Conservation (phyloP, 805 yeast species). For the Lachancea sp. region DNA sequence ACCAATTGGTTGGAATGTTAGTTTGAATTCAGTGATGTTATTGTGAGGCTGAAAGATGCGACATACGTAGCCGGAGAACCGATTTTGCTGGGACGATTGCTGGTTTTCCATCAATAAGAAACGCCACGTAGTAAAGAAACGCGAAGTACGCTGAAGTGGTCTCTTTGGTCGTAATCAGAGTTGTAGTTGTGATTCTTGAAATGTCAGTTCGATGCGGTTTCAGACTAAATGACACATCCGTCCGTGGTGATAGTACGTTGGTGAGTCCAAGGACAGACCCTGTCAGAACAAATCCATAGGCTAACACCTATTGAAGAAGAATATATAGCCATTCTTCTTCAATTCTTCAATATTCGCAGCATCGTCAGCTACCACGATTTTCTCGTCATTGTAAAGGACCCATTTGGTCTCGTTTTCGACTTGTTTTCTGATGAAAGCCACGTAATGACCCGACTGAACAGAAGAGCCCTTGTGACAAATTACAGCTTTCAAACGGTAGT, state of each 20-base stretch:
- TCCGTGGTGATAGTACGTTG: not conserved
- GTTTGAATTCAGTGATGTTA: not conserved
- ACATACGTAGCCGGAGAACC: conserved; percentile 8
- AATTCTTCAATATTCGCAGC: conserved; percentile 38
- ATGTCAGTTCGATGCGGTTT: not conserved
- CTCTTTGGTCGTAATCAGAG: not conserved
- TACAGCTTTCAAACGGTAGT: conserved; percentile 48
- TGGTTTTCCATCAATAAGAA: conserved; percentile 1
- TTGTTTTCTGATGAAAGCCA: conserved; percentile 54
- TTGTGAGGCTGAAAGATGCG: not conserved
- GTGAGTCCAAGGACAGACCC: not conserved
- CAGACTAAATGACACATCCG: conserved; percentile 2
- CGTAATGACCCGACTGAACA: conserved; percentile 90
- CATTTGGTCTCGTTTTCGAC: conserved; percentile 42
- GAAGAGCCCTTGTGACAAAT: conserved; percentile 87
- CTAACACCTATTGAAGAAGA: conserved; percentile 20
- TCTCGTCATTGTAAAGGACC: conserved; percentile 86
- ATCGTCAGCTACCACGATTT: conserved; percentile 57
- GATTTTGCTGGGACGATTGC: conserved; percentile 1
- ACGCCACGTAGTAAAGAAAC: not conserved
- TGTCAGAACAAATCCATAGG: not conserved
- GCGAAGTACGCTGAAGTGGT: not conserved
- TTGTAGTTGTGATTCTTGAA: not conserved
- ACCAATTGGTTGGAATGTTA: not conserved
- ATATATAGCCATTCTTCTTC: conserved; percentile 44